phyloP scores from a whole-genome alignment of 371 early-diverging fungal species.

The Funneliformis caledonium region DNA sequence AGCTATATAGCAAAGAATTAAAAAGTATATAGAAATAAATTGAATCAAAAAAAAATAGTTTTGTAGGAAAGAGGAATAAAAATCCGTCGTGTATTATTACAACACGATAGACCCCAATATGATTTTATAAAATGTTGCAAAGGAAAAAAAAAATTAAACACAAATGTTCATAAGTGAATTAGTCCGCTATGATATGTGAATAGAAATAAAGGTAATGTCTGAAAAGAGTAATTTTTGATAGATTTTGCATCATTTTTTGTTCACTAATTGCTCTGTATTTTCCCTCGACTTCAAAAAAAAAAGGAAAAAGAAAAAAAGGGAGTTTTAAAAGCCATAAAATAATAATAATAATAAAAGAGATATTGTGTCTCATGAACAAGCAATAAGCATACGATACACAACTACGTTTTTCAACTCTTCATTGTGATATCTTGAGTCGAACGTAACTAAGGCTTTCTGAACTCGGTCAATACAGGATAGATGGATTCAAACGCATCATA shows the following conservation, averaged over 20 bases:
- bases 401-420: background rate
- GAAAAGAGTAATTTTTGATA: background rate
- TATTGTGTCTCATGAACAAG: background rate
- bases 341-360: no score
- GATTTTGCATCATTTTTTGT: no score
- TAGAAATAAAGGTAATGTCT: no score
- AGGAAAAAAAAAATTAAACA: background rate
- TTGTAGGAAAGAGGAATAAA: background rate
- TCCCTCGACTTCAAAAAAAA: background rate
- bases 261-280: background rate
- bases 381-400: background rate
- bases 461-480: constrained; percentile 97
- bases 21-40: background rate
- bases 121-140: no score
- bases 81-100: background rate
- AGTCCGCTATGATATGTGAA: background rate
- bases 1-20: background rate
- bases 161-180: background rate
- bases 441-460: constrained; percentile 71
- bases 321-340: background rate
- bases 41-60: background rate
- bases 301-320: no score
- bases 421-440: background rate
- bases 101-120: background rate
- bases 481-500: constrained; percentile 99